Conservation (phyloP, 2,329 filamentous ascomycete genomes). For the Colletotrichum lindemuthianum region DNA sequence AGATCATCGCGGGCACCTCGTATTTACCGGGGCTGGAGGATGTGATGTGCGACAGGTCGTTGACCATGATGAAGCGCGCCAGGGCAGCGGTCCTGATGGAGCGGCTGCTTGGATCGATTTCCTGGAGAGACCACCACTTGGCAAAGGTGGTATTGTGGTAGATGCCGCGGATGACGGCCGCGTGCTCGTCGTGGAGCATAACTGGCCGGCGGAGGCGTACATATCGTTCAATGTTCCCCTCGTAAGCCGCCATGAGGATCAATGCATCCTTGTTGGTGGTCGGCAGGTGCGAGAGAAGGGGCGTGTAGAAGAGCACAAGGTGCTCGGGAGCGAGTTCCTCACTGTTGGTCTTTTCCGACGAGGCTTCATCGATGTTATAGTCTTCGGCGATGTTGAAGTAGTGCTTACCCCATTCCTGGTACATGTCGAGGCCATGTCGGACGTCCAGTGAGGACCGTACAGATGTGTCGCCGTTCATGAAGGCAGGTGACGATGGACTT, state of each 20-base stretch:
- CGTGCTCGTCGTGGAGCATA: slow-evolving; percentile 40
- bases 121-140: slow-evolving; percentile 42
- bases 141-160: slow-evolving; percentile 51
- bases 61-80: slow-evolving; percentile 43
- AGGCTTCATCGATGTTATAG: slow-evolving; percentile 39
- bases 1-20: slow-evolving; percentile 13
- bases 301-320: slow-evolving; percentile 40
- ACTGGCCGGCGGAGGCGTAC: slow-evolving; percentile 44
- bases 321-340: slow-evolving; percentile 13
- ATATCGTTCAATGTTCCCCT: slow-evolving; percentile 53
- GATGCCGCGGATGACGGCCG: slow-evolving; percentile 47
- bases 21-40: neutral
- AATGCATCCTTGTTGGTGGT: slow-evolving; percentile 49
- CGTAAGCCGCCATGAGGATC: slow-evolving; percentile 50
- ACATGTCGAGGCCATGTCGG: slow-evolving; percentile 16
- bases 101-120: neutral
- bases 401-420: slow-evolving; percentile 6
- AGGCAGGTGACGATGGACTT: slow-evolving; percentile 30
- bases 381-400: slow-evolving; percentile 45
- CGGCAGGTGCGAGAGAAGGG: slow-evolving; percentile 49
- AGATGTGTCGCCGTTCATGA: slow-evolving; percentile 49
- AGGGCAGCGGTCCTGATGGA: slow-evolving; percentile 37
- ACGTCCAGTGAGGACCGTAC: slow-evolving; percentile 37
- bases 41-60: slow-evolving; percentile 39
- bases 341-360: slow-evolving; percentile 32